Conservation (phyloP, 441 rosid species). For the Gossypium armourianum region DNA sequence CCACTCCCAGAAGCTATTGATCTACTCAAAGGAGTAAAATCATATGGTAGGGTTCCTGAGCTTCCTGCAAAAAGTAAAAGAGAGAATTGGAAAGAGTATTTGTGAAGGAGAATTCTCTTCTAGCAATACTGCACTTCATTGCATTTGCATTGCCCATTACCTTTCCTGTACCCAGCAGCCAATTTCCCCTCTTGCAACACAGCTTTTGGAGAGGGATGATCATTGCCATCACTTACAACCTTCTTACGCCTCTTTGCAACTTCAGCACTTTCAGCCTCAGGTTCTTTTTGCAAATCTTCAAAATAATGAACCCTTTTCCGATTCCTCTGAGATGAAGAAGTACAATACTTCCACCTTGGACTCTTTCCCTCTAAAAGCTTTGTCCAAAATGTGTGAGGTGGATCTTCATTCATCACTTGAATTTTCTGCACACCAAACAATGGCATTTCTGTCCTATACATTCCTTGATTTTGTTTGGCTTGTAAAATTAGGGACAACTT, state of each 20-base stretch:
- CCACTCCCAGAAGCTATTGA: constrained; percentile 18
- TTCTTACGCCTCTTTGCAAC: constrained; percentile 52
- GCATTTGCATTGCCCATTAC: constrained; percentile 23
- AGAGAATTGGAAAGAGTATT: neutral
- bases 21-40: constrained; percentile 20
- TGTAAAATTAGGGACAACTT: constrained; percentile 35
- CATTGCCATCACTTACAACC: constrained; percentile 25
- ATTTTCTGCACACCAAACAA: constrained; percentile 53
- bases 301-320: constrained; percentile 48
- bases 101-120: constrained; percentile 1
- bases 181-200: constrained; percentile 17
- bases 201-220: constrained; percentile 22
- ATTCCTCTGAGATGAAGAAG: constrained; percentile 45
- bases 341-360: constrained; percentile 58
- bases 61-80: constrained; percentile 26
- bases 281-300: constrained; percentile 22
- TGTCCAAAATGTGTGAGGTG: constrained; percentile 62
- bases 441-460: constrained; percentile 33
- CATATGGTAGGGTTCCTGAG: constrained; percentile 17
- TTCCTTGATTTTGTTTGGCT: constrained; percentile 48
- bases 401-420: constrained; percentile 37
- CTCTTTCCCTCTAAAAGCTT: constrained; percentile 43
- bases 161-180: constrained; percentile 29
- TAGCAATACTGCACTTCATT: neutral
- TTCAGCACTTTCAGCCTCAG: constrained; percentile 25